Base-by-base conservation (phyloP, 2,329 filamentous ascomycete genomes). In the Hypoxylon sp. region DNA sequence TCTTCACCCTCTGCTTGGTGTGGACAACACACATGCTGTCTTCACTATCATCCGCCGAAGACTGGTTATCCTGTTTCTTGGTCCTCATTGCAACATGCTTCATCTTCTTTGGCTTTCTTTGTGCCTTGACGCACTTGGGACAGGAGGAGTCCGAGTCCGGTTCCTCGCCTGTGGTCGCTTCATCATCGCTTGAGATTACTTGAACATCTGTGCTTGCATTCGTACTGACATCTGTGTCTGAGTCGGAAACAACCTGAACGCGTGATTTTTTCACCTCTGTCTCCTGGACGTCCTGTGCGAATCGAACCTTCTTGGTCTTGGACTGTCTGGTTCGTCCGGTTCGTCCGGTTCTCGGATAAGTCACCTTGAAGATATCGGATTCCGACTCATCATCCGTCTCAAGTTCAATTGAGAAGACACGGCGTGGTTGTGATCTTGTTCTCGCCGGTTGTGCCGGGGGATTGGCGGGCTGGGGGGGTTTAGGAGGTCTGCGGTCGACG, bases 321-420 rank as follows among this genome's bases (percentile, higher is more conserved):
- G 36, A 19, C 21, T 61, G 53, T n/a, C 21, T 69, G 48, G n/a
- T n/a, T n/a, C n/a, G n/a, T n/a, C n/a, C n/a, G n/a, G 36, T 19
- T 34, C 63, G 65, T 14, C 78, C 72, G 3, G 78, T 75, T 57
- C 84, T 82, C 1, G 85, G 85, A 56, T 85, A 85, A 1, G 83
- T 84, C 38, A 88, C 75, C 17, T 76, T 80, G 58, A 87, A 74
- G 2, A 79, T 82, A 57, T 88, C 85, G 25, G 81, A 78, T 6
- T 83, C 81, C n/a, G 80, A 81, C 60, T 86, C 84, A 46, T 87
- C 85, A 66, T 88, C 85, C 10, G 85, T 86, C 13, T 80, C 76
- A 77, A 82, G 82, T 68, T 84, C 82, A 55, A 82, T 78, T 43
- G 82, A 57, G 21, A 74, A 69, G 3, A 76, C 65, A 5, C 38